These are phyloP conservation scores for Kurtzmaniella quercitrusa DNA, from an alignment of 1,139 yeast genomes.

Conservation along the genomic window DNA sequence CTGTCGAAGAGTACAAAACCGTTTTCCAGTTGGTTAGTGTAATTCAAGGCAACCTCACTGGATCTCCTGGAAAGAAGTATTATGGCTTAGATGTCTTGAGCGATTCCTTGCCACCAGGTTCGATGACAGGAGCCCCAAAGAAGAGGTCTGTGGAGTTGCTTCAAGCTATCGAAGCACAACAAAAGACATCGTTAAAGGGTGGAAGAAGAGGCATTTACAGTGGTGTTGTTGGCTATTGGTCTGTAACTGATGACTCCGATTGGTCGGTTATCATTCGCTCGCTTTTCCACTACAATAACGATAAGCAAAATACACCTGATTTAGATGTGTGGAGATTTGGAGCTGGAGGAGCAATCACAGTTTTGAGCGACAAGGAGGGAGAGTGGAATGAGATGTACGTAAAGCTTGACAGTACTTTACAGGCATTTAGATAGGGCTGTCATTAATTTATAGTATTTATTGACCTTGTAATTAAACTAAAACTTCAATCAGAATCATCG, in stretches of 20 bases:
- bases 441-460: constrained; percentile 7
- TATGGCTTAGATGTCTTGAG: constrained; percentile 76
- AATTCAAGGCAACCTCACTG: constrained; percentile 58
- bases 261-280: constrained; percentile 96
- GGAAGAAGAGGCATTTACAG: constrained; percentile 82
- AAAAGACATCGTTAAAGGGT: constrained; percentile 37
- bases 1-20: constrained; percentile 86
- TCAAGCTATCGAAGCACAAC: constrained; percentile 44
- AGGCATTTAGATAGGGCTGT: constrained; percentile 39
- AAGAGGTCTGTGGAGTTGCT: constrained; percentile 84
- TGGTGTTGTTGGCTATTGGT: constrained; percentile 96
- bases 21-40: constrained; percentile 92
- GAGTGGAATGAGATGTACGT: constrained; percentile 93
- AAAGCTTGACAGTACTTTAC: constrained; percentile 76
- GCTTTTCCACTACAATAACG: constrained; percentile 60
- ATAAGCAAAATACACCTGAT: constrained; percentile 29
- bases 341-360: constrained; percentile 98
- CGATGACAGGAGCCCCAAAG: constrained; percentile 99
- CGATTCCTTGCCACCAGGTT: constrained; percentile 90
- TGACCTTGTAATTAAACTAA: background rate
- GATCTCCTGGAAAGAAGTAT: constrained; percentile 23
- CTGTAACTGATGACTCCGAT: constrained; percentile 81
- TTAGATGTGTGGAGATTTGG: constrained; percentile 74
- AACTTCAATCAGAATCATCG: constrained; percentile 18
- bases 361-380: constrained; percentile 69